A percentile compares a stretch with the other conserved stretches of the same genome.
phyloP scores from a whole-genome alignment of 805 yeast species.

The Wickerhamiella cacticola region DNA sequence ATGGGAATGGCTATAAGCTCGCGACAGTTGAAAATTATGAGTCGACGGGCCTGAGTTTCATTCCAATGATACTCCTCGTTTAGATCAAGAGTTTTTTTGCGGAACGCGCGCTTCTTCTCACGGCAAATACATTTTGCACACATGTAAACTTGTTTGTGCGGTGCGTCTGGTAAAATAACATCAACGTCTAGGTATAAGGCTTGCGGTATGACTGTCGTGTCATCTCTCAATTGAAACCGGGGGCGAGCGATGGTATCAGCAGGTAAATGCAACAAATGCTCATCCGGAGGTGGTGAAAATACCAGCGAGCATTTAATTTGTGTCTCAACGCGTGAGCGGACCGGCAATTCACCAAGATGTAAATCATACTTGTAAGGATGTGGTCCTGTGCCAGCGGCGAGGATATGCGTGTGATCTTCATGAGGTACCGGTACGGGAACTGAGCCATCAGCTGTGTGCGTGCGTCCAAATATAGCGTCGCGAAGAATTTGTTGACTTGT shows the following conservation, averaged over 20 bases:
- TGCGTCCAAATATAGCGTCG: conserved; percentile 18
- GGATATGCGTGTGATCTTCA: conserved; percentile 14
- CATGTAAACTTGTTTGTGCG: conserved; percentile 48
- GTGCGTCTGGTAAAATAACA: conserved; percentile 47
- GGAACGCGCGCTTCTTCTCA: conserved; percentile 85
- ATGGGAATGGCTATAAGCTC: conserved; percentile 44
- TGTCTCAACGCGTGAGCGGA: conserved; percentile 84
- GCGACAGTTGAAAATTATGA: conserved; percentile 81
- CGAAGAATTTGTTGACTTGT: conserved; percentile 18
- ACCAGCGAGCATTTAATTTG: conserved; percentile 69
- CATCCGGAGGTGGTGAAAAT: conserved; percentile 66
- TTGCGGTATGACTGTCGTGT: conserved; percentile 22
- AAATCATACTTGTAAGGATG: conserved; percentile 16
- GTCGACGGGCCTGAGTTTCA: conserved; percentile 60
- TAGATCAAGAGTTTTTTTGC: conserved; percentile 72
- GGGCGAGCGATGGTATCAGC: conserved; percentile 80
- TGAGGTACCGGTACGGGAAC: conserved; percentile 11
- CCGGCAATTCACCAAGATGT: conserved; percentile 50
- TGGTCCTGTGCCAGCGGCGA: conserved; percentile 10
- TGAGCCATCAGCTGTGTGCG: conserved; percentile 10
- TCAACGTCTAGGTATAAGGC: conserved; percentile 52
- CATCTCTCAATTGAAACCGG: conserved; percentile 50
- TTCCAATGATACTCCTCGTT: conserved; percentile 72
- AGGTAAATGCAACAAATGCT: conserved; percentile 65
- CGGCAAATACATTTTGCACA: conserved; percentile 84